Conservation (phyloP, 176 grass and related monocot genomes). For the Carex parvula region DNA sequence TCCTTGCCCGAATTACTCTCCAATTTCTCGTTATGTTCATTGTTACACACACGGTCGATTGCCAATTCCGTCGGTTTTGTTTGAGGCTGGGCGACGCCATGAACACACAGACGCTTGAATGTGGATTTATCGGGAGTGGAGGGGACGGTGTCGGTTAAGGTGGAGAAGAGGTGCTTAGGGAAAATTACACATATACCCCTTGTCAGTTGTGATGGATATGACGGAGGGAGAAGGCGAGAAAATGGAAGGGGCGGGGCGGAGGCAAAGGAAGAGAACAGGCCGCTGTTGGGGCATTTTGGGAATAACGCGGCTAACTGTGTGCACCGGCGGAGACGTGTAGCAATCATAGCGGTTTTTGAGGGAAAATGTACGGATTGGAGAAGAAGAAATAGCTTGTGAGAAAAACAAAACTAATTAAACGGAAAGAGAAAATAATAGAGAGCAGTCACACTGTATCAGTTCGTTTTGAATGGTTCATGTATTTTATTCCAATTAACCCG, state of each 20-base stretch:
- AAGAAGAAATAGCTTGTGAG: slow-evolving; percentile 15
- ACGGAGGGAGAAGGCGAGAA: slow-evolving; percentile 23
- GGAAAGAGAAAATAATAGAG: neutral
- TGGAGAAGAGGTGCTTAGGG: slow-evolving; percentile 29
- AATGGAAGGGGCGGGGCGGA: neutral
- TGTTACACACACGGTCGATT: slow-evolving; percentile 21
- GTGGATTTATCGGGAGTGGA: slow-evolving; percentile 34
- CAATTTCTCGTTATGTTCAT: slow-evolving; percentile 23
- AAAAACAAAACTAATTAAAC: neutral
- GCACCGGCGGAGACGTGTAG: slow-evolving; percentile 39
- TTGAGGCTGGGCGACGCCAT: slow-evolving; percentile 18
- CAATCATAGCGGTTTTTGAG: slow-evolving; percentile 30
- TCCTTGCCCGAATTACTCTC: slow-evolving; percentile 26
- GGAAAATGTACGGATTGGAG: slow-evolving; percentile 27
- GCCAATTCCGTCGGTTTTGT: slow-evolving; percentile 17
- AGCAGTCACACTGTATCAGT: neutral
- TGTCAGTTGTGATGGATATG: neutral
- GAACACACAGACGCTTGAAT: slow-evolving; percentile 44
- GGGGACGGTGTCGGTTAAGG: slow-evolving; percentile 28
- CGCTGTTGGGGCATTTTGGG: slow-evolving; percentile 29
- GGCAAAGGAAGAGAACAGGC: slow-evolving; percentile 22
- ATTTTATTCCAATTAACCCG: neutral
- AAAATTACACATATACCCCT: slow-evolving; percentile 18
- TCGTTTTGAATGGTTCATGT: neutral
- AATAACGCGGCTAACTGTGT: slow-evolving; percentile 38